These are phyloP conservation scores for Ascochyta viciae-villosae DNA, from an alignment of 2,329 filamentous ascomycete species.

Conservation along the genomic window DNA sequence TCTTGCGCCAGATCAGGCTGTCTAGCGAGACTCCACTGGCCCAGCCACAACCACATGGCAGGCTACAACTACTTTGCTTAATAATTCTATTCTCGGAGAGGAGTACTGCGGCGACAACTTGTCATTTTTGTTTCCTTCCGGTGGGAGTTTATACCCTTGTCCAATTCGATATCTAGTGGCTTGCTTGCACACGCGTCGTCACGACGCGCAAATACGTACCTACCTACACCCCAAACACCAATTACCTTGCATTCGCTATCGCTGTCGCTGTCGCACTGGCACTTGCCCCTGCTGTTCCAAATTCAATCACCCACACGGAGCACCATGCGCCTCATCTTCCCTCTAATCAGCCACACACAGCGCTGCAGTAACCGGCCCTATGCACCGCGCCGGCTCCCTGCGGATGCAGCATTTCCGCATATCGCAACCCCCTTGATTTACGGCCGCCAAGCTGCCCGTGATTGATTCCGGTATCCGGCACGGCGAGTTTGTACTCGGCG, in stretches of 20 bases:
- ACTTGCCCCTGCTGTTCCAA: no score
- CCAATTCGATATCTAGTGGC: neutral
- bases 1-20: neutral
- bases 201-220: neutral
- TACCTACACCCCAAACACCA: no score
- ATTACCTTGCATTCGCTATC: no score
- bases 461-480: neutral
- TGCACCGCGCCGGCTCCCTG: no score
- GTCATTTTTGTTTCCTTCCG: neutral
- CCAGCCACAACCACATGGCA: no score
- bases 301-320: no score
- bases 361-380: no score
- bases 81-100: neutral
- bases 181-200: slow-evolving; percentile 1
- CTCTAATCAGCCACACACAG: no score
- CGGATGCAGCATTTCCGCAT: no score
- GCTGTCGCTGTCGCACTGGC: no score
- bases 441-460: neutral
- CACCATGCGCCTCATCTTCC: no score
- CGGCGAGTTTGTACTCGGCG: neutral
- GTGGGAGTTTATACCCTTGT: slow-evolving; percentile 18
- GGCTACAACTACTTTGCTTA: neutral
- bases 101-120: neutral
- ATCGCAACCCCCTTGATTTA: no score
- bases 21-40: neutral